Evolutionary conservation across 805 yeast genomes (phyloP), one percentile per base, ranked within the genome.

Genomic region (Cephaloascus albidus): DNA sequence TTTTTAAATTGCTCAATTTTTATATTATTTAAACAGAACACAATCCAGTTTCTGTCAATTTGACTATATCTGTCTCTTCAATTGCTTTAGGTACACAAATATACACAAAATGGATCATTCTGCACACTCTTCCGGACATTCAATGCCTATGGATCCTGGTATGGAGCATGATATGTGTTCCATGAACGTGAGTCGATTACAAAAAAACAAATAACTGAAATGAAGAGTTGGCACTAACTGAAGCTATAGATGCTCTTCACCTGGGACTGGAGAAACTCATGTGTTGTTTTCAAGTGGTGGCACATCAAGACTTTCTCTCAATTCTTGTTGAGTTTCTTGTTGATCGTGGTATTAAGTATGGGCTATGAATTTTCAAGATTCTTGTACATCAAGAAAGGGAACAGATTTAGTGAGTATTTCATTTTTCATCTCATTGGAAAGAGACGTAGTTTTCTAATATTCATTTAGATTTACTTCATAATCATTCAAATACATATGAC

Each of bases 241-340:
- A 16, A n/a, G n/a, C 18, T 36, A 6, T 18, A 54, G 61, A 85
- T 84, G 93, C 49, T 81, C 5, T 81, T 85, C 54, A 83, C 88
- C 4, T 85, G 93, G 89, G 76, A 78, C 44, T 81, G 83, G 61
- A 61, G 72, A 38, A 74, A 85, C 53, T 68, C 84, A 4, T 85
- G 95, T 54, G 74, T 85, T 8, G 71, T 85, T 8, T 82, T 81
- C 55, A 60, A 64, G 41, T 81, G 89, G 85, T 85, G 95, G 95
- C 90, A 82, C 48, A 72, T 85, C 39, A 65, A 63, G 36, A 71
- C 79, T 1, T 51, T 60, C 4, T 34, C 57, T 2, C 79, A 76
- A 4, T 70, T 85, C 36, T 5, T 81, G 2, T 41, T 74, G 4
- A 70, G 86, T 2, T 52, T 83, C 32, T 10, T 72, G 1, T 68